Base-by-base conservation (phyloP, 164 flowering plant genomes). In the Santalum album region DNA sequence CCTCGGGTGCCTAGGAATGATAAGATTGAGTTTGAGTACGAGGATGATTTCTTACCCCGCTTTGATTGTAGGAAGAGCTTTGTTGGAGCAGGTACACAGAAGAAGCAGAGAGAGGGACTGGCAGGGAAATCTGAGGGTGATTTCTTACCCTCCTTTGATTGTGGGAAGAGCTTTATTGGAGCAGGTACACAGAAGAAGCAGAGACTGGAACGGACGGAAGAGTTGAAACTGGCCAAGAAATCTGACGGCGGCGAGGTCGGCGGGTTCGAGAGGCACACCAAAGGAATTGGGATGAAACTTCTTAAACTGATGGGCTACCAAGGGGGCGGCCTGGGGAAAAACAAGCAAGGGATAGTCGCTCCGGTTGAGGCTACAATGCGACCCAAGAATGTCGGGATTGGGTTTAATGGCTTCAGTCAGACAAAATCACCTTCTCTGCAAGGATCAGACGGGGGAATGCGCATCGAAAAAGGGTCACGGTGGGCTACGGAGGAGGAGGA, bases 241-340 rank as follows among this genome's bases (percentile, higher is more conserved):
- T 55, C 5, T 66, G 59, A 6, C 1, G 32, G 26, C 3, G 72
- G 57, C 3, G 69, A 75, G 56, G 82, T 81, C 2, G 98, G 95
- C 24, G 60, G 14, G 7, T 89, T 89, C 54, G 95, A 87, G 79
- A 74, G 72, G 65, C 75, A 79, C 59, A 82, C 98, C 0, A 86
- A 79, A 61, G 98, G 96, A 24, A 78, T 90, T 70, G 98, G 90
- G 29, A 57, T 74, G 81, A 87, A 71, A 47, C 56, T 85, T 64
- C 67, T 89, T 20, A 90, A 82, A 71, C 83, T 79, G 48, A 92
- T 85, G 97, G 96, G 97, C 10, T 90, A 87, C 53, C 82, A 79
- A 68, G 98, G 98, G 36, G 95, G 95, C 36, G 98, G 98, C 5
- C 73, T 91, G 56, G 96, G 98, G 40, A 88, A 79, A 68, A 77